Conservation (phyloP, 441 rosid species). For the Gossypium schwendimanii region DNA sequence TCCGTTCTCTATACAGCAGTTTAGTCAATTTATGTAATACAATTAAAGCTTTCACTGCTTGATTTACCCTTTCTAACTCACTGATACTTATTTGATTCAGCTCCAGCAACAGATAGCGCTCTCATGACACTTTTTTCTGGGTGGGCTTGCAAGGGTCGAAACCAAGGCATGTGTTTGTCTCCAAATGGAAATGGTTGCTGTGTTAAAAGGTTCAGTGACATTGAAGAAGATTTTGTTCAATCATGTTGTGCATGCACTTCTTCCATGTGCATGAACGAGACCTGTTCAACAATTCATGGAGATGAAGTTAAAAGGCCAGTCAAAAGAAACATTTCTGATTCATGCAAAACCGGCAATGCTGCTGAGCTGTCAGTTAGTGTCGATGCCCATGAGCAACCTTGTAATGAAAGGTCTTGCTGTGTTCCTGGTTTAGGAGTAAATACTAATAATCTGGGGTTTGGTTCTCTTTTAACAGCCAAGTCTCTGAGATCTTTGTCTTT, state of each 20-base stretch:
- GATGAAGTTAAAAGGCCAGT: slow-evolving; percentile 29
- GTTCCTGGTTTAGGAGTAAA: slow-evolving; percentile 62
- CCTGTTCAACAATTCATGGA: slow-evolving; percentile 23
- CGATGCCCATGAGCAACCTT: slow-evolving; percentile 29
- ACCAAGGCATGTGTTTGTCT: slow-evolving; percentile 44
- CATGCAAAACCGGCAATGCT: slow-evolving; percentile 24
- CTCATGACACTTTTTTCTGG: slow-evolving; percentile 67
- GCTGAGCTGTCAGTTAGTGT: slow-evolving; percentile 20
- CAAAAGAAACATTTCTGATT: slow-evolving; percentile 25
- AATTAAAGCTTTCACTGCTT: background rate
- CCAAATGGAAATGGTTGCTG: slow-evolving; percentile 47
- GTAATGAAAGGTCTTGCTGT: slow-evolving; percentile 40
- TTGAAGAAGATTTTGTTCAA: slow-evolving; percentile 35
- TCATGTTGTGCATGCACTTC: slow-evolving; percentile 31
- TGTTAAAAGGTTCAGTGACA: slow-evolving; percentile 36
- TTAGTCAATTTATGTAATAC: background rate
- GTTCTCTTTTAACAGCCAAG: slow-evolving; percentile 50
- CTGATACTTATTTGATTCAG: slow-evolving; percentile 30
- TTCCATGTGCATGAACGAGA: slow-evolving; percentile 21
- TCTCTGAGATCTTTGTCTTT: slow-evolving; percentile 54
- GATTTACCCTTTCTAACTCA: slow-evolving; percentile 15
- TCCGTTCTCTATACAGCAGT: slow-evolving; percentile 13
- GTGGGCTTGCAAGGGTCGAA: slow-evolving; percentile 72
- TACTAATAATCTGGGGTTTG: slow-evolving; percentile 41
- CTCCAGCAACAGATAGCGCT: slow-evolving; percentile 51